Percentiles rank a stretch among this genome's conserved stretches.
phyloP scores from a whole-genome alignment of 345 rosid genomes.

The Citrus mangshanensis region DNA sequence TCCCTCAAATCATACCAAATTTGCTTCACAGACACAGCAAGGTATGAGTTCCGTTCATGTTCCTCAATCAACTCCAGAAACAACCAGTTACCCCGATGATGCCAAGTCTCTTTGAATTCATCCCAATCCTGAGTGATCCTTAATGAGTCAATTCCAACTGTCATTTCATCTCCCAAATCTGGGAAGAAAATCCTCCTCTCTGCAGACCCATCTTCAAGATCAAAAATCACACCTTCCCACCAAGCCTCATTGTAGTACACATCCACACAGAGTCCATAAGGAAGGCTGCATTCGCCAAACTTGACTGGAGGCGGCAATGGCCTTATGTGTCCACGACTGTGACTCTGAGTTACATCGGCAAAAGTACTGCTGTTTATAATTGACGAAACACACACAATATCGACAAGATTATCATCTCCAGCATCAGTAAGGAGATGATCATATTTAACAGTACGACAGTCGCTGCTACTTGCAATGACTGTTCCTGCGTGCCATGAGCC shows the following conservation, averaged over 20 bases:
- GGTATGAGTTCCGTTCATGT: conserved; percentile 28
- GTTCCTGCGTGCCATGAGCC: conserved; percentile 77
- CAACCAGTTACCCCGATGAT: conserved; percentile 61
- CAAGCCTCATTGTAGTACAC: conserved; percentile 47
- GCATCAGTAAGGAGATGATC: conserved; percentile 51
- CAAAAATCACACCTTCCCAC: conserved; percentile 94
- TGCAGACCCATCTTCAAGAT: conserved; percentile 39
- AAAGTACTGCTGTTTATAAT: conserved; percentile 25
- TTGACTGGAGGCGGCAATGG: conserved; percentile 49
- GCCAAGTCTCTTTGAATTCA: conserved; percentile 50
- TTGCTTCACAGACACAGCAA: conserved; percentile 61
- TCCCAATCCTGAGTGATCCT: conserved; percentile 77
- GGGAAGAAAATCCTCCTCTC: conserved; percentile 74
- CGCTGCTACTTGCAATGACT: conserved; percentile 25
- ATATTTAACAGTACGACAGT: conserved; percentile 36
- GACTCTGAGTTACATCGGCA: conserved; percentile 8
- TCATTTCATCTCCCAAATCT: conserved; percentile 73
- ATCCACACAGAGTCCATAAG: conserved; percentile 71
- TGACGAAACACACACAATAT: conserved; percentile 38
- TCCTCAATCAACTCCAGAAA: conserved; percentile 60
- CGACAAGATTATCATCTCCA: conserved; percentile 35
- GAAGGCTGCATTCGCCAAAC: conserved; percentile 24
- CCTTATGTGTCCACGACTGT: conserved; percentile 46
- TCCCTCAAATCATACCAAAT: conserved; percentile 75
- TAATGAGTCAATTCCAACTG: conserved; percentile 23